Conservation (phyloP, 31 red algal genomes). For the Endocladia muricata region DNA sequence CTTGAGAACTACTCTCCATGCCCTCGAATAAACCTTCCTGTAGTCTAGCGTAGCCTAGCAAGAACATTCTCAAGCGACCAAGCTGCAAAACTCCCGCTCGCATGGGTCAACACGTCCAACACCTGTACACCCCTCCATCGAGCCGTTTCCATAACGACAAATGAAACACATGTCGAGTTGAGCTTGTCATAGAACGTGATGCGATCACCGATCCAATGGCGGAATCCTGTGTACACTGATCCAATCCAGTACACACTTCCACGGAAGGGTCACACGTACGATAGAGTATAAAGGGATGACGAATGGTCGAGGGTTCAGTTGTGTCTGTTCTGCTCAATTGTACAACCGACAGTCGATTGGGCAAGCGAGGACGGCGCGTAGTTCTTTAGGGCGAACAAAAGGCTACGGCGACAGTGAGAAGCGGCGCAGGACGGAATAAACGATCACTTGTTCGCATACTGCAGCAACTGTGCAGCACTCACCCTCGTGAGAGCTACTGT, state of each 20-base stretch:
- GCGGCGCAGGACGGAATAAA: background rate
- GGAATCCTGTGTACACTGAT: background rate
- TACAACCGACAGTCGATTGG: background rate
- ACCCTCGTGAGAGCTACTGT: background rate
- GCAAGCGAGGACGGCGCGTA: background rate
- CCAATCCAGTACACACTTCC: background rate
- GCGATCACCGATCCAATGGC: slow-evolving; percentile 1
- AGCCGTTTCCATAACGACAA: too few relatives aligned
- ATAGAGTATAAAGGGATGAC: background rate
- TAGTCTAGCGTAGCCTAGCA: too few relatives aligned
- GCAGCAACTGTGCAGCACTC: background rate
- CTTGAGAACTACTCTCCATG: too few relatives aligned
- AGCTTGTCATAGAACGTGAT: background rate
- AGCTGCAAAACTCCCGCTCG: too few relatives aligned
- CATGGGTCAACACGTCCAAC: too few relatives aligned
- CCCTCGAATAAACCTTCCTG: too few relatives aligned
- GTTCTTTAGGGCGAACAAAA: background rate
- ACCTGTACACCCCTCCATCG: too few relatives aligned
- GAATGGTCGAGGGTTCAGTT: background rate
- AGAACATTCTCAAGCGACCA: too few relatives aligned
- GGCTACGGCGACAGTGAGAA: background rate
- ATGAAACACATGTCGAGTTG: too few relatives aligned
- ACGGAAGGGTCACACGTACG: background rate
- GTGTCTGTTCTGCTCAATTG: background rate
- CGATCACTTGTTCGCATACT: background rate